Conservation (phyloP, 163 green algal species). For the Prototheca cutis region DNA sequence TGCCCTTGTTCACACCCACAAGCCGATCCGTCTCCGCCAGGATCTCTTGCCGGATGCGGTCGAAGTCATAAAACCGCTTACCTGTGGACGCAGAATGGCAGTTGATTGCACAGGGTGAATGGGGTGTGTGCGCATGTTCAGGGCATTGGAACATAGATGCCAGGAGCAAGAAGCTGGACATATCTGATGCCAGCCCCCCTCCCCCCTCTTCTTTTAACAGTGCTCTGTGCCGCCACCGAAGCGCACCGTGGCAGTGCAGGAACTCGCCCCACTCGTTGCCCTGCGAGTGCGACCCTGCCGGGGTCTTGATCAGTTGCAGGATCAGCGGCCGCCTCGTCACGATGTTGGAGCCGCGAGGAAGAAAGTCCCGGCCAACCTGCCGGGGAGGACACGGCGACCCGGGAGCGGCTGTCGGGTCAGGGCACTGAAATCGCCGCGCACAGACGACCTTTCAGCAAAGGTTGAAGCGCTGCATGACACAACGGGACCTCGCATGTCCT, state of each 20-base stretch:
- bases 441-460: too few relatives aligned
- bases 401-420: neutral
- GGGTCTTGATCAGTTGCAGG: slow-evolving; percentile 74
- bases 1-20: slow-evolving; percentile 72
- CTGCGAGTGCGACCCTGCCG: neutral
- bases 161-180: too few relatives aligned
- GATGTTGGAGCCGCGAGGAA: slow-evolving; percentile 88
- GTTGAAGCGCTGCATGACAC: too few relatives aligned
- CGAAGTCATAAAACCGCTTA: slow-evolving; percentile 74
- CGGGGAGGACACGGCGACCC: neutral
- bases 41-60: slow-evolving; percentile 81
- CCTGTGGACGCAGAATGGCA: slow-evolving; percentile 19
- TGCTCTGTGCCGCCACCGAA: neutral
- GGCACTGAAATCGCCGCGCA: too few relatives aligned
- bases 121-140: neutral
- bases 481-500: too few relatives aligned
- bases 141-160: too few relatives aligned
- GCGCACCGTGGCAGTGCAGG: slow-evolving; percentile 48
- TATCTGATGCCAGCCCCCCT: too few relatives aligned
- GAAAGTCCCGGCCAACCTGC: slow-evolving; percentile 88
- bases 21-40: slow-evolving; percentile 84
- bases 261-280: slow-evolving; percentile 88
- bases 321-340: slow-evolving; percentile 89
- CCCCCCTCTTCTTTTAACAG: too few relatives aligned
- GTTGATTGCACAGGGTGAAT: neutral